phyloP scores from a whole-genome alignment of 2,329 filamentous ascomycete species.

The Claviceps sp. region DNA sequence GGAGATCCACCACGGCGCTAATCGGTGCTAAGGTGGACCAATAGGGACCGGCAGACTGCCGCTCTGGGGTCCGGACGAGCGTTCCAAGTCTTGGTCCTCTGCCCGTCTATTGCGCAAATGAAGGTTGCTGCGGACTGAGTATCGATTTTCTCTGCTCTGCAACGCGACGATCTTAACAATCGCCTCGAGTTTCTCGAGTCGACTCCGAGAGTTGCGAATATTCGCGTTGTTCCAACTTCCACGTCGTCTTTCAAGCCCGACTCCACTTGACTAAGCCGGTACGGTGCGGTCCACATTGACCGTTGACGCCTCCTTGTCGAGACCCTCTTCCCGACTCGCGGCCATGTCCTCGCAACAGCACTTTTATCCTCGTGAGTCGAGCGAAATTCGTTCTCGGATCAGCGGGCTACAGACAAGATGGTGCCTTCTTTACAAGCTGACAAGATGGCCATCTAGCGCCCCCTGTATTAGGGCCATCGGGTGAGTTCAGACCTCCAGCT shows the following conservation, averaged over 20 bases:
- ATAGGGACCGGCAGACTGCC: not conserved
- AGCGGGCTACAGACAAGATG: not conserved
- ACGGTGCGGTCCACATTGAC: not conserved
- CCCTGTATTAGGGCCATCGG: slow-evolving; percentile 10
- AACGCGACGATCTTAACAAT: too few relatives aligned
- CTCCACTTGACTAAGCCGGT: too few relatives aligned
- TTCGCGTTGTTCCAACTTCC: too few relatives aligned
- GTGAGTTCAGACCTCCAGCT: slow-evolving; percentile 10
- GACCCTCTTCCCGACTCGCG: not conserved
- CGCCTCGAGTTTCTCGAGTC: too few relatives aligned
- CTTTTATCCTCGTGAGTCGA: slow-evolving; percentile 34
- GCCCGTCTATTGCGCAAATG: too few relatives aligned
- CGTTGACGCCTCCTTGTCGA: not conserved
- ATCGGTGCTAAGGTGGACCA: not conserved
- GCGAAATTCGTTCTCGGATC: not conserved
- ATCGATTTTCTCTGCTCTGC: too few relatives aligned
- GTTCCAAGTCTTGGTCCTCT: too few relatives aligned
- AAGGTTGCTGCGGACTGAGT: too few relatives aligned
- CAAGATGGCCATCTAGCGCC: slow-evolving; percentile 6
- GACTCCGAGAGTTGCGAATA: too few relatives aligned
- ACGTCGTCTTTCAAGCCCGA: too few relatives aligned
- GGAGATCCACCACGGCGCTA: not conserved
- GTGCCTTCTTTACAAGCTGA: not conserved
- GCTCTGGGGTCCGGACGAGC: not conserved
- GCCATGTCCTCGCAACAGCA: slow-evolving; percentile 27